phyloP scores from a whole-genome alignment of 2,329 filamentous ascomycete genomes.

The Pseudopyricularia javanii region DNA sequence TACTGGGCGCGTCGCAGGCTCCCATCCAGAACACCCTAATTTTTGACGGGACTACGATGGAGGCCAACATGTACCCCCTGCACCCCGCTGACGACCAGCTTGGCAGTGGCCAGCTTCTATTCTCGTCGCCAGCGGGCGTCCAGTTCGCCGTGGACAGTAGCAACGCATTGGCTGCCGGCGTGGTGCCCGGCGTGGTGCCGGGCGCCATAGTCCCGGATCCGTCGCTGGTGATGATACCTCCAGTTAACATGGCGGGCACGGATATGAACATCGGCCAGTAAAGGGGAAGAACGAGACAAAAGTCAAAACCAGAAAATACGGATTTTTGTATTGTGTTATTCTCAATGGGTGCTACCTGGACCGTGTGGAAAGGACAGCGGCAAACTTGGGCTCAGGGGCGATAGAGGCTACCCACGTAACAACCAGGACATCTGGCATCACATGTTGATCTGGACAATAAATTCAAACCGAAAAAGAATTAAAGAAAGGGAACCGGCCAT shows the following conservation, averaged over 20 bases:
- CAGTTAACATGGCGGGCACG: background rate
- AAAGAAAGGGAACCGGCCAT: no score
- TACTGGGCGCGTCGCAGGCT: constrained; percentile 80
- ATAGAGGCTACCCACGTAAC: no score
- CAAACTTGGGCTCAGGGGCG: no score
- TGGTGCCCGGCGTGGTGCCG: background rate
- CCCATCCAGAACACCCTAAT: constrained; percentile 91
- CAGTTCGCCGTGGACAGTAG: background rate
- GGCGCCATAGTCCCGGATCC: background rate
- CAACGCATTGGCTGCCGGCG: background rate
- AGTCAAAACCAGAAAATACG: background rate
- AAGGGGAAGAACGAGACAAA: background rate
- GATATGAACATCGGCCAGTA: background rate
- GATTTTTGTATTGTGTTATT: no score
- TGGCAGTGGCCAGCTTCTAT: constrained; percentile 32
- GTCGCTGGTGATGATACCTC: background rate
- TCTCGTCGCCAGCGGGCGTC: constrained; percentile 4
- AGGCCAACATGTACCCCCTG: constrained; percentile 69
- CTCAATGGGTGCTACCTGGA: no score
- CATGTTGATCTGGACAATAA: no score
- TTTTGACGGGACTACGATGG: constrained; percentile 75
- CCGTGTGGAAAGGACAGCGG: no score
- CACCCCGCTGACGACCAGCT: constrained; percentile 55
- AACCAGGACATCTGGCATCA: no score
- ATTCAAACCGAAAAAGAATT: no score